Evolutionary conservation across 73 alveolate genomes (phyloP), one percentile per base, ranked within the genome.

Genomic region (Tetrahymena elliotti): DNA sequence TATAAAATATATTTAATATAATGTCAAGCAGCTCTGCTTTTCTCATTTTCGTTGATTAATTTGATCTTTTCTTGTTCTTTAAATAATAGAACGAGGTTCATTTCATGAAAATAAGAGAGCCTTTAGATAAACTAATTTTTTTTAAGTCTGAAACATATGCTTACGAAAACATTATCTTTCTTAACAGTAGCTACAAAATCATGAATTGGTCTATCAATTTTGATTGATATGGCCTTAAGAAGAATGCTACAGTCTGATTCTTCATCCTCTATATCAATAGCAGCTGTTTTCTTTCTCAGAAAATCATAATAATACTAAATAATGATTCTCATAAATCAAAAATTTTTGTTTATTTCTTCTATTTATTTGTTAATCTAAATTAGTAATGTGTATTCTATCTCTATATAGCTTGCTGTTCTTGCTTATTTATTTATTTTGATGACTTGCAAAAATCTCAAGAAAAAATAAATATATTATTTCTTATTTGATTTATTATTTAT

Each of bases 231-330:
- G 27, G 93, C 82, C 34, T 88, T 52, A 16, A 94, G 52, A 38
- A 94, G 38, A 36, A 36, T 20, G 37, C 93, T 94, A 84, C 93
- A 88, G 36, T 68, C 88, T 6, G 95, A 35, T 33, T 94, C 95
- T 47, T 94, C 95, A 18, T 84, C 93, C 38, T 41, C 92, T 16
- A 94, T 47, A 68, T 94, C 96, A 27, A 94, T 84, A 16, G 93
- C 93, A 18, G 83, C 83, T 27, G 96, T 94, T 38, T 94, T 94
- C 83, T 88, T 94, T 53, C 93, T 84, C 7, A 88, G 93, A 53
- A 94, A 94, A 40, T 92, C 96, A 92, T 84, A 84, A 94, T 94
- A 94, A 68, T 94, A 37, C 93, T 94, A 53, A 34, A 94, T 88
- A 34, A 94, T 94, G 53, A 94, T 88, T 92, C 95, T 94, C 96